Evolutionary conservation across 176 grass and related monocot genomes (phyloP), one percentile per base, ranked within the genome.

Genomic region (Oryza meyeriana): DNA sequence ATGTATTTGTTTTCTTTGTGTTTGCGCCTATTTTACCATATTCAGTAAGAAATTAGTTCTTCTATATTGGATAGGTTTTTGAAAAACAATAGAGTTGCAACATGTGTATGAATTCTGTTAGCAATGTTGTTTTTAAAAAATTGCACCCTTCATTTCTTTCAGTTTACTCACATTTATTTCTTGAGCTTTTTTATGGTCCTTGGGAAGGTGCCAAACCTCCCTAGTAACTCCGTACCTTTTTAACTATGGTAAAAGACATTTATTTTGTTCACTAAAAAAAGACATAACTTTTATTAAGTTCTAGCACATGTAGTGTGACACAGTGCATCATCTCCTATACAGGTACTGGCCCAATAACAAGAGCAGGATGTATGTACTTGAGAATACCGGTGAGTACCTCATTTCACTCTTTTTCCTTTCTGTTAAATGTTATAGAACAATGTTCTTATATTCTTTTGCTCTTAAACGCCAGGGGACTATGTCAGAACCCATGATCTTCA

Each of bases 301-400:
- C 55, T 82, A 71, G 40, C 41, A 45, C 66, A 44, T 80, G 81
- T 61, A 69, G 10, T 73, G 14, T 82, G 44, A 90, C 72, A 84
- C 42, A 55, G 44, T 69, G 18, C 65, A 75, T 59, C 13, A 73
- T 76, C 24, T 76, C 32, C 45, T 48, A 35, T 82, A 28, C 82
- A 99, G 96, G 72, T 99, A 91, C 74, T 99, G 93, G 96, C 93
- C 93, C 12, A 99, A 99, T 65, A 99, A 99, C 69, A 93, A 90
- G 73, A 94, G 96, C 83, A 99, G 91, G 83, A 99, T 99, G 96
- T 99, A 99, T 80, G 84, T 99, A 71, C 93, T 99, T 69, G 96
- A 95, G 83, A 99, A 95, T 83, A 94, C 96, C 7, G 96, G 96
- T 88, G 57, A 84, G 72, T 61, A 74, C 13, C 72, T 73, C 77